Evolutionary conservation across 805 yeast species (phyloP), one percentile per base, ranked within the genome.

Genomic region (Trichomonascus vanleenenianus): DNA sequence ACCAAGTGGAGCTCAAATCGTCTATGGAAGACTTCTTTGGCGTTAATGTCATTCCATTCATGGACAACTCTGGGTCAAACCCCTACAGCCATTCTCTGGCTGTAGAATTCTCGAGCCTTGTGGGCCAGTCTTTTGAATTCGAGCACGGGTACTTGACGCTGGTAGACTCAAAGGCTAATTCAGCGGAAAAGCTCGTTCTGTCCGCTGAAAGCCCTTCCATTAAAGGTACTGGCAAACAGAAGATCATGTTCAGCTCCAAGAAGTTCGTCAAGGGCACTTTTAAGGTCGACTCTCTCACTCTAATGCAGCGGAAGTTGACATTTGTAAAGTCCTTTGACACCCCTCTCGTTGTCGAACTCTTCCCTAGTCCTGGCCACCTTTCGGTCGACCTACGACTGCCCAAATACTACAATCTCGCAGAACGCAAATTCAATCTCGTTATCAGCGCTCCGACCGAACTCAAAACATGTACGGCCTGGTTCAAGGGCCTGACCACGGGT

Each of bases 21-120:
- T 62, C 68, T 0, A 50, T 74, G 6, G 61, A 62, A 2, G 57
- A 59, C 1, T 56, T 76, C 41, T 72, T 76, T 46, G 50, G 54
- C 1, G 54, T 69, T 4, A 44, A 56, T 0, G 49, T 76, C 2
- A 47, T 50, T 3, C 74, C 77, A 0, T 64, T 57, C 43, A 58
- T 49, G 5, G 31, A 35, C 11, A 39, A 19, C 18, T n/a, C 38
- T 7, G 39, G 32, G 31, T 22, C 30, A 4, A 19, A 20, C 12
- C 19, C 18, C 11, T 51, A 48, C 12, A 22, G 4, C 15, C 37
- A 39, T 30, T 38, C 18, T 16, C 35, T 51, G 12, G 40, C 46
- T n/a, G 39, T 49, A 8, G 34, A 33, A 3, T 15, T 49, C 7
- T 37, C 31, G 10, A 41, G 35, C 43, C 3, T 37, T 25, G 12